These are phyloP conservation scores for Rasamsonia emersonii DNA, from an alignment of 2,329 filamentous ascomycete genomes.

Conservation along the genomic window DNA sequence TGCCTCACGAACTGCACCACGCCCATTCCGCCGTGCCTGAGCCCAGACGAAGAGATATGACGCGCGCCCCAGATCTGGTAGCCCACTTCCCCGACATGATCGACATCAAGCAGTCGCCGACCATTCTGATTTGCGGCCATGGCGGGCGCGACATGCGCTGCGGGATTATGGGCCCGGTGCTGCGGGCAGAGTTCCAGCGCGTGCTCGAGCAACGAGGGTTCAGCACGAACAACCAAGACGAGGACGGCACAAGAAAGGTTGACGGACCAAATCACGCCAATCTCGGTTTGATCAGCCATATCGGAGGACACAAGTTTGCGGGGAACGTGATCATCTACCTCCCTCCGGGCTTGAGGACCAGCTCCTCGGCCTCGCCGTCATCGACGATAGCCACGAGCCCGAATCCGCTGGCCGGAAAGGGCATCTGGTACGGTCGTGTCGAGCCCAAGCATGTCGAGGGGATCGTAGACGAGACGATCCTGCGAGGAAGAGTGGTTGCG, in stretches of 20 bases:
- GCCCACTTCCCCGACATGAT: conserved; percentile 49
- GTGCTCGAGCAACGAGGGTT: conserved; percentile 24
- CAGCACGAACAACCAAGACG: conserved; percentile 12
- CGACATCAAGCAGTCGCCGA: conserved; percentile 50
- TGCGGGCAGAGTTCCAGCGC: conserved; percentile 60
- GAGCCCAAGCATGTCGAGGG: conserved; percentile 83
- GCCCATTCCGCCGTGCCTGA: conserved; percentile 25
- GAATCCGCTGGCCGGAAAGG: conserved; percentile 30
- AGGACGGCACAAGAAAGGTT: conserved; percentile 8
- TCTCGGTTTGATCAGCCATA: conserved; percentile 58
- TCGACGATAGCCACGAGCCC: conserved; percentile 4
- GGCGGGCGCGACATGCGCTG: conserved; percentile 73
- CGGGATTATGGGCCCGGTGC: conserved; percentile 66
- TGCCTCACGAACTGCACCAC: conserved; percentile 25
- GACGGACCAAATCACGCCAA: conserved; percentile 28
- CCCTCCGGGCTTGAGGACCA: conserved; percentile 22
- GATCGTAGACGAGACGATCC: conserved; percentile 73
- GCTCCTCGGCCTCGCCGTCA: conserved; percentile 1
- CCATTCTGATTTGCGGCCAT: conserved; percentile 80
- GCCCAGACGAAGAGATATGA: conserved; percentile 22
- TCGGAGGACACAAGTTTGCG: conserved; percentile 91
- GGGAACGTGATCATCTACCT: conserved; percentile 88
- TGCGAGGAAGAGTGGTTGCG: conserved; percentile 78
- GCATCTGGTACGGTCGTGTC: conserved; percentile 80
- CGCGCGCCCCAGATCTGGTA: conserved; percentile 43